phyloP scores from a whole-genome alignment of 2,329 filamentous ascomycete genomes.

The Diaporthe sp. region DNA sequence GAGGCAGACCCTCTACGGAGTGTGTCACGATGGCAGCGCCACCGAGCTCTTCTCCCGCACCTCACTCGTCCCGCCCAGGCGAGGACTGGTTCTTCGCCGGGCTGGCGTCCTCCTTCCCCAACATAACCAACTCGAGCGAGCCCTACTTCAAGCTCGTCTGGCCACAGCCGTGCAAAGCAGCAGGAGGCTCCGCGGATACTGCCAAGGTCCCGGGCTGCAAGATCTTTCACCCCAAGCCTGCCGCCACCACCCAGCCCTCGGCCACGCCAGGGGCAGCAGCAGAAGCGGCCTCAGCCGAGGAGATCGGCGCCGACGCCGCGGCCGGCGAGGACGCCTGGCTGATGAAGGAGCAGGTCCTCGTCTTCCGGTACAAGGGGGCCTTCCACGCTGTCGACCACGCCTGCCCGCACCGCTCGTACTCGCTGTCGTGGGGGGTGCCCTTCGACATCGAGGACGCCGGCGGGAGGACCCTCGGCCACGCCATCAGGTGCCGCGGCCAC shows the following conservation, averaged over 20 bases:
- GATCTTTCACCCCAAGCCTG: constrained; percentile 36
- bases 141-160: constrained; percentile 40
- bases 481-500: constrained; percentile 36
- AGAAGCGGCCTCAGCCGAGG: not conserved
- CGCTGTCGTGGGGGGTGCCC: constrained; percentile 36
- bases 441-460: constrained; percentile 39
- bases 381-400: constrained; percentile 41
- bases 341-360: constrained; percentile 38
- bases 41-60: not conserved
- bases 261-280: not conserved
- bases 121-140: constrained; percentile 39
- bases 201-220: constrained; percentile 33
- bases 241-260: not conserved
- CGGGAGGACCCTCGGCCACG: constrained; percentile 26
- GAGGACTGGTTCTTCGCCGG: constrained; percentile 39
- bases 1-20: too few relatives aligned
- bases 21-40: constrained; percentile 22
- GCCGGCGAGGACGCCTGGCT: constrained; percentile 38
- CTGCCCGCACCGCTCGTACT: constrained; percentile 38
- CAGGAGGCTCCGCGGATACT: not conserved
- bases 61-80: not conserved
- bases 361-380: constrained; percentile 40
- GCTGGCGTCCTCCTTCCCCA: constrained; percentile 38
- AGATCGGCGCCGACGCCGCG: constrained; percentile 36
- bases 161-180: constrained; percentile 30